Base-by-base conservation (phyloP, 305 asterid species). In the Fraxinus angustifolia region DNA sequence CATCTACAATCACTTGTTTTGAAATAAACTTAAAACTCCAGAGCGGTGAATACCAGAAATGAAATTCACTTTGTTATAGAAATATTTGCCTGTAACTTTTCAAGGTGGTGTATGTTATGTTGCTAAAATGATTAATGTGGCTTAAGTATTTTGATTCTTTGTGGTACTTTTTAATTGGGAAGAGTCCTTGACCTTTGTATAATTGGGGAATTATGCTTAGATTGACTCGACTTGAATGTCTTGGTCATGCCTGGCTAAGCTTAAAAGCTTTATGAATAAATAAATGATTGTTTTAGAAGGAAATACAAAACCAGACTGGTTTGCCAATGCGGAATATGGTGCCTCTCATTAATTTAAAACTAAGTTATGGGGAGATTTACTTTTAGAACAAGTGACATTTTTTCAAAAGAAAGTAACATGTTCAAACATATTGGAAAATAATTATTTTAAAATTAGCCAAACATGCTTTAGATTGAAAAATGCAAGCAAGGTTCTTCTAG, bases 1-100 rank as follows among this genome's bases (percentile, higher is more conserved):
- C 90, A 83, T 83, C 92, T 96, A 84, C 97, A 90, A 83, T 92
- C 96, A 11, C 67, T 94, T 67, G 89, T 87, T 85, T 71, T 90
- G 60, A 85, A 87, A 81, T 83, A 78, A 84, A 77, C 65, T 31
- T 80, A 80, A 80, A 19, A 62, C 34, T 62, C 71, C 38, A 53
- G 26, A 38, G 28, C n/a, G 8, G 65, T 38, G 17, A 71, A 70
- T 48, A 45, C 28, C 75, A 31, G 28, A 60, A 4, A 56, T 14
- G 75, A 38, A 35, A 17, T 76, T 67, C 11, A 60, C 56, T 56
- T 56, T 40, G 71, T 80, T 73, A 28, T 38, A 1, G 38, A 19
- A 67, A 30, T 70, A 30, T 70, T 6, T 75, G 75, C 23, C 79
- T 6, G 23, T 77, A 79, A 83, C 77, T 53, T 45, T 31, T 62